phyloP scores from a whole-genome alignment of 441 rosid species.

The Erodium trifolium region DNA sequence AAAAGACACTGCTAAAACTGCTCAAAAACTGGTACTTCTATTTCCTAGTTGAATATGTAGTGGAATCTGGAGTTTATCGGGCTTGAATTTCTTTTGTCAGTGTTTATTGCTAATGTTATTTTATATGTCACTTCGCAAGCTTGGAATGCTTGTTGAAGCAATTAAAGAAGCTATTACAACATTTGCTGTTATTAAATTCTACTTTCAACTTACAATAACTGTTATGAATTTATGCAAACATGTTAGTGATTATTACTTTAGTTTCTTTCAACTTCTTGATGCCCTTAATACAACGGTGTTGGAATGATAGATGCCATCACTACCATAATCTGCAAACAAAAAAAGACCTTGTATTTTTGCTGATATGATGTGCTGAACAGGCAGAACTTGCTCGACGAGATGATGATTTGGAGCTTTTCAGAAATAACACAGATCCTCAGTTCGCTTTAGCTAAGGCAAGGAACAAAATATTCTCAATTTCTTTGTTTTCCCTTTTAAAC shows the following conservation, averaged over 20 bases:
- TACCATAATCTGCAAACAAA: too few species aligned
- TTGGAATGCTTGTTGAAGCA: neutral
- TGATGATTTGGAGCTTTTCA: slow-evolving; percentile 58
- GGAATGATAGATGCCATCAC: too few species aligned
- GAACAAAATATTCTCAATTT: slow-evolving; percentile 3
- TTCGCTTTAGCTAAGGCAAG: slow-evolving; percentile 58
- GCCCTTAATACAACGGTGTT: too few species aligned
- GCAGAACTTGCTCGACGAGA: slow-evolving; percentile 70
- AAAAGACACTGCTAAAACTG: slow-evolving; percentile 96
- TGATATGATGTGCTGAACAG: slow-evolving; percentile 35
- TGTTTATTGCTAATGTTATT: neutral
- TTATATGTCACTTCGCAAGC: neutral
- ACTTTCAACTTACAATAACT: too few species aligned
- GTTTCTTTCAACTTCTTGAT: too few species aligned
- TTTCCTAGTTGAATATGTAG: slow-evolving; percentile 13
- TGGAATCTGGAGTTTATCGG: slow-evolving; percentile 13
- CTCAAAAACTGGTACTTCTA: slow-evolving; percentile 64
- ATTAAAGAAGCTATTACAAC: neutral
- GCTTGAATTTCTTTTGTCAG: slow-evolving; percentile 7
- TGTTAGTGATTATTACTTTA: too few species aligned
- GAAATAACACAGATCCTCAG: slow-evolving; percentile 67
- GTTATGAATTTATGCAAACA: too few species aligned
- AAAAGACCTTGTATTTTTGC: neutral
- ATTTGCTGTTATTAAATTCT: too few species aligned
- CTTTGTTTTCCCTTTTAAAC: neutral